Conservation (phyloP, 805 yeast genomes). For the Wickerhamomyces kurtzmanii region DNA sequence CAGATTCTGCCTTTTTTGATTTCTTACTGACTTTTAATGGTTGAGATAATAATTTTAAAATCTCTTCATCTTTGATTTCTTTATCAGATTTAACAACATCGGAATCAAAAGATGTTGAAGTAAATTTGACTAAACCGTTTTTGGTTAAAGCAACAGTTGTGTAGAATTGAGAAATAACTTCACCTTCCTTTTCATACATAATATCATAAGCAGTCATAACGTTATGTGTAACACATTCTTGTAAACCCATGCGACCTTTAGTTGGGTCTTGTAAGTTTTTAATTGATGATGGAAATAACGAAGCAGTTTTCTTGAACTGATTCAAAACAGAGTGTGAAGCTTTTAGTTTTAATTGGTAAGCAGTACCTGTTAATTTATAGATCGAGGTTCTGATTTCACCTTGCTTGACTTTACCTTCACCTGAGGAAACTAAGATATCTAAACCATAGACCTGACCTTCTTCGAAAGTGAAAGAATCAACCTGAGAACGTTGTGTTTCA, state of each 20-base stretch:
- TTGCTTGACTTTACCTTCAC: conserved; percentile 55
- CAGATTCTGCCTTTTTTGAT: conserved; percentile 26
- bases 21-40: conserved; percentile 43
- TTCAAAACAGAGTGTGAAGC: conserved; percentile 57
- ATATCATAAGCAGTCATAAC: conserved; percentile 62
- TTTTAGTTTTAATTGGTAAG: conserved; percentile 61
- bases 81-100: conserved; percentile 45
- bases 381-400: conserved; percentile 56
- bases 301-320: conserved; percentile 57
- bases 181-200: conserved; percentile 56
- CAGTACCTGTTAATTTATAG: conserved; percentile 62
- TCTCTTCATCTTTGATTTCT: conserved; percentile 39
- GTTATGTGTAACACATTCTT: conserved; percentile 61
- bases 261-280: conserved; percentile 58
- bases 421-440: conserved; percentile 57
- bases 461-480: conserved; percentile 57
- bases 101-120: conserved; percentile 43
- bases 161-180: conserved; percentile 59
- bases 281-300: conserved; percentile 61
- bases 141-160: conserved; percentile 70
- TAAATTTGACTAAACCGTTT: conserved; percentile 58
- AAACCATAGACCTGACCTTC: conserved; percentile 73
- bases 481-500: conserved; percentile 52
- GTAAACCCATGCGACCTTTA: conserved; percentile 65
- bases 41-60: conserved; percentile 33